A percentile compares a stretch with the other conserved stretches of the same genome.
Evolutionary conservation across 345 rosid species (phyloP).

Genomic region (Trapa bicornis): DNA sequence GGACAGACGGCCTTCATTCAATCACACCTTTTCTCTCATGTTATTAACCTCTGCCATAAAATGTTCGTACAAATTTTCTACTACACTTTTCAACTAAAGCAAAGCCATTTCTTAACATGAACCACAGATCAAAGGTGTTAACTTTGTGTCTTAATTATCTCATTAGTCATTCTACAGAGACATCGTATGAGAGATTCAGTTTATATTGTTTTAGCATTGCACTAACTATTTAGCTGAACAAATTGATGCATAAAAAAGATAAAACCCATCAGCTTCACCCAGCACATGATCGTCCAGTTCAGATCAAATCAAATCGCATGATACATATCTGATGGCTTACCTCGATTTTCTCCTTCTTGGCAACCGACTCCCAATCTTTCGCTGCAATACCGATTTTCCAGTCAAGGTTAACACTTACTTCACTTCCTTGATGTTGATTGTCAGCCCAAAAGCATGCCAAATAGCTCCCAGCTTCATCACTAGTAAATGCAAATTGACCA

Average conservation of each 20-base stretch:
- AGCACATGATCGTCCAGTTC: not conserved
- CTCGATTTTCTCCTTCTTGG: slow-evolving; percentile 77
- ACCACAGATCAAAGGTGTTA: too few relatives aligned
- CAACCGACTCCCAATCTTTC: slow-evolving; percentile 87
- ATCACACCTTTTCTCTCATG: not conserved
- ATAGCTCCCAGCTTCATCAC: slow-evolving; percentile 68
- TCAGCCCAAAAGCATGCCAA: slow-evolving; percentile 62
- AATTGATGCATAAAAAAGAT: not conserved
- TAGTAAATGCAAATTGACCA: slow-evolving; percentile 89
- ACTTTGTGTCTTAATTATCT: too few relatives aligned
- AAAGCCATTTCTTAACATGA: too few relatives aligned
- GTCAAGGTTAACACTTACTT: slow-evolving; percentile 53
- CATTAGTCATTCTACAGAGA: too few relatives aligned
- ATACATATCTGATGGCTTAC: slow-evolving; percentile 19
- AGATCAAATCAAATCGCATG: not conserved
- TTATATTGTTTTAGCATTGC: too few relatives aligned
- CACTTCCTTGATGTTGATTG: slow-evolving; percentile 20
- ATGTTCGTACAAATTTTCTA: too few relatives aligned
- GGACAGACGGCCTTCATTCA: not conserved
- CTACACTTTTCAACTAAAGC: too few relatives aligned
- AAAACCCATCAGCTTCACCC: too few relatives aligned
- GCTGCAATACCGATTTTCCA: slow-evolving; percentile 89
- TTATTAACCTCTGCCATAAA: too few relatives aligned
- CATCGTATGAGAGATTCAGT: too few relatives aligned
- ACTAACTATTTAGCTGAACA: not conserved